These are phyloP conservation scores for Blakeslea trispora DNA, from an alignment of 371 early-diverging fungal species.

Conservation along the genomic window DNA sequence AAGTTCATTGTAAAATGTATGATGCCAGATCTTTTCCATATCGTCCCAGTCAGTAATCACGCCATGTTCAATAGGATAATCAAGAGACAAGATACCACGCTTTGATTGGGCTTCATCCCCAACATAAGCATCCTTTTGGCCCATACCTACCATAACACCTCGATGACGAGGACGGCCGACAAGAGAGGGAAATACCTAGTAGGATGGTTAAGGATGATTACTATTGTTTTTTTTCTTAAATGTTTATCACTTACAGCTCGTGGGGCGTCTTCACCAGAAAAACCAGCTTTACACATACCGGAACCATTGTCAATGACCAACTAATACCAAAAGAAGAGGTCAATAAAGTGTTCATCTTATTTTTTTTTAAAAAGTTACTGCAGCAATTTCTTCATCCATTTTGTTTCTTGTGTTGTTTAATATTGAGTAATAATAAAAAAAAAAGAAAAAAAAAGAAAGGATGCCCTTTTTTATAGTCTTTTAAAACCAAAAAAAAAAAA, in stretches of 20 bases:
- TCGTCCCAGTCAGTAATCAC: constrained; percentile 99
- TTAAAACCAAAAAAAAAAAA: too few relatives aligned
- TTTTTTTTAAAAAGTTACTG: too few relatives aligned
- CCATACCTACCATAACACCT: constrained; percentile 99
- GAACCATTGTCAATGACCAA: constrained; percentile 98
- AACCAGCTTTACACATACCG: constrained; percentile 99
- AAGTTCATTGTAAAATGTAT: constrained; percentile 92
- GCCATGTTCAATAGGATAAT: constrained; percentile 99
- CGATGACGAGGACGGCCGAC: constrained; percentile 99
- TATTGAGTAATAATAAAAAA: too few relatives aligned
- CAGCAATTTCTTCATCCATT: too few relatives aligned
- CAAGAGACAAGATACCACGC: constrained; percentile 99
- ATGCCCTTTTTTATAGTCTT: too few relatives aligned
- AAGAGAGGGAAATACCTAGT: constrained; percentile 96
- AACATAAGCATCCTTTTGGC: constrained; percentile 99
- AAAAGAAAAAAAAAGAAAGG: too few relatives aligned
- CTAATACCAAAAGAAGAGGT: constrained; percentile 37
- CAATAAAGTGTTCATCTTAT: too few relatives aligned
- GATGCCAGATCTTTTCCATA: constrained; percentile 99
- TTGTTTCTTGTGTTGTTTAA: too few relatives aligned
- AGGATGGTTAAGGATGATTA: background rate
- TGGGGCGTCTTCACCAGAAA: constrained; percentile 99
- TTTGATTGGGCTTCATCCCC: constrained; percentile 99
- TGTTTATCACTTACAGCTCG: constrained; percentile 83
- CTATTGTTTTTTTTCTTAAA: constrained; percentile 8